Evolutionary conservation across 2,329 filamentous ascomycete species (phyloP).

Genomic region (Verticillium zaregamsianum): DNA sequence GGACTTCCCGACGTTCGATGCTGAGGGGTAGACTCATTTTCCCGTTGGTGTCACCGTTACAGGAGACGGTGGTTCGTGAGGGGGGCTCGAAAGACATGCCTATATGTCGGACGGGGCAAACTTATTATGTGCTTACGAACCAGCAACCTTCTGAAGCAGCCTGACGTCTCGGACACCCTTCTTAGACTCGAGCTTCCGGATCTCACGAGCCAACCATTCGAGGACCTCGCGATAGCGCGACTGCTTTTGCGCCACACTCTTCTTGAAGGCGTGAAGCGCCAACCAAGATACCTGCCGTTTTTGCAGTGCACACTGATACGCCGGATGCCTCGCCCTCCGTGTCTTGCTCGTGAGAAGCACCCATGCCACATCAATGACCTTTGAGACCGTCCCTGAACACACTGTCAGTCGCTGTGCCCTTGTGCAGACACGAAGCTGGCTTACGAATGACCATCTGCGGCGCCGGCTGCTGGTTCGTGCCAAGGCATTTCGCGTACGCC

Average conservation of each 20-base stretch:
- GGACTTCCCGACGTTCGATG: too few species aligned
- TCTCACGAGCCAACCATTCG: conserved; percentile 6
- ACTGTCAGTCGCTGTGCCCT: too few species aligned
- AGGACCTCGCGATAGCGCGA: conserved; percentile 7
- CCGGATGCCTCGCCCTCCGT: conserved; percentile 38
- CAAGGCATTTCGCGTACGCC: conserved; percentile 58
- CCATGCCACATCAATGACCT: conserved; percentile 61
- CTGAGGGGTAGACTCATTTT: too few species aligned
- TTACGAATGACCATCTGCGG: conserved; percentile 59
- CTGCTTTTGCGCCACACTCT: conserved; percentile 4
- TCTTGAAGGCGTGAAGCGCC: conserved; percentile 7
- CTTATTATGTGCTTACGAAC: too few species aligned
- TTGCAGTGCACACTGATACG: conserved; percentile 56
- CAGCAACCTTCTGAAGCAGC: neutral
- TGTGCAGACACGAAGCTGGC: conserved; percentile 18
- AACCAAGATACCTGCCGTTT: conserved; percentile 59
- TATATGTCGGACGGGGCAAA: too few species aligned
- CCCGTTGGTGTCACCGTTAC: too few species aligned
- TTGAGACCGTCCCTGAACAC: conserved; percentile 58
- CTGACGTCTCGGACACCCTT: conserved; percentile 2
- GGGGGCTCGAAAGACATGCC: too few species aligned
- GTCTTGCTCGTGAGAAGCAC: conserved; percentile 56
- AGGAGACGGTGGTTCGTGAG: too few species aligned
- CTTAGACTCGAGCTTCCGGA: conserved; percentile 3
- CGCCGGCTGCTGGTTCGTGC: conserved; percentile 50